Evolutionary conservation across 2,329 filamentous ascomycete genomes (phyloP).

Genomic region (Botrytis medusae): DNA sequence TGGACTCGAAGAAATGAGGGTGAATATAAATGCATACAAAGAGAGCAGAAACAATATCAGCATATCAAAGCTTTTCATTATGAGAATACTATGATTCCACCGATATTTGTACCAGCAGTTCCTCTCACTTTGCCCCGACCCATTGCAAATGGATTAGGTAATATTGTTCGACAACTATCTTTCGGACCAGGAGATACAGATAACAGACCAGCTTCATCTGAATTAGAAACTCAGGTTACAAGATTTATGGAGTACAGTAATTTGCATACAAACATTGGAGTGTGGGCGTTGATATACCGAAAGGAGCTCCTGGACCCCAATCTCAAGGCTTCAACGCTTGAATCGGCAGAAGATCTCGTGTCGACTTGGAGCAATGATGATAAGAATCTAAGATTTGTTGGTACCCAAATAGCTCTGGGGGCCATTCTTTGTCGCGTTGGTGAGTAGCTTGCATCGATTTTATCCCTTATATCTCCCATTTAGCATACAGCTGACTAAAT

Average conservation of each 20-base stretch:
- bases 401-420: constrained; percentile 30
- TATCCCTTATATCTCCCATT: constrained; percentile 20
- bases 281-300: constrained; percentile 73
- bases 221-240: constrained; percentile 67
- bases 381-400: constrained; percentile 25
- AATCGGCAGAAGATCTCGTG: not conserved
- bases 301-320: constrained; percentile 27
- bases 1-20: constrained; percentile 39
- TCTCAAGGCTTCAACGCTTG: not conserved
- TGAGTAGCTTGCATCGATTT: constrained; percentile 27
- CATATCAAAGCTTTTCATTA: constrained; percentile 26
- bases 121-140: constrained; percentile 62
- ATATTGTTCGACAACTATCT: constrained; percentile 69
- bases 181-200: constrained; percentile 45
- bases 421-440: constrained; percentile 37
- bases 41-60: constrained; percentile 27
- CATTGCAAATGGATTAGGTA: constrained; percentile 69
- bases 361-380: constrained; percentile 9
- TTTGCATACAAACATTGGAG: constrained; percentile 51
- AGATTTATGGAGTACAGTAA: constrained; percentile 49
- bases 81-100: constrained; percentile 11
- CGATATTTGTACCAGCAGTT: constrained; percentile 49
- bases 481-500: constrained; percentile 7
- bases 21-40: constrained; percentile 23
- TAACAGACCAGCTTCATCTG: constrained; percentile 61